Conservation (phyloP, 108 stramenopile species). For the Skeletonema costatum region DNA sequence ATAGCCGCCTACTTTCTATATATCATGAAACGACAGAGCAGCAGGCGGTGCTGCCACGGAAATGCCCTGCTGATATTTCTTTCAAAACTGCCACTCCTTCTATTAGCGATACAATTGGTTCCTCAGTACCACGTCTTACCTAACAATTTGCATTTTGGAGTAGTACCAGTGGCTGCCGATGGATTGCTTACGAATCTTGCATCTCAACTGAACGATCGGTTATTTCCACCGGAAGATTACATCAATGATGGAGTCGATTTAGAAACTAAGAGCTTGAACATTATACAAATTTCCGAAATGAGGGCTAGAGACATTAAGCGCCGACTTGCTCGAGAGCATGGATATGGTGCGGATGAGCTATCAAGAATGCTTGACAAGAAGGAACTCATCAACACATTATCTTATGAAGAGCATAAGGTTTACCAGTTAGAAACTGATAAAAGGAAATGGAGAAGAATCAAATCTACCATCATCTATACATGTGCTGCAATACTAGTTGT, state of each 20-base stretch:
- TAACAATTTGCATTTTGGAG: background rate
- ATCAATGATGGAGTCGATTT: slow-evolving; percentile 12
- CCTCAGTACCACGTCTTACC: background rate
- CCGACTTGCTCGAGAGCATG: slow-evolving; percentile 75
- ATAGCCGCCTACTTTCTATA: no score
- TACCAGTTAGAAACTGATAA: slow-evolving; percentile 53
- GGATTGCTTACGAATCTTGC: background rate
- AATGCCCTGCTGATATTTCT: background rate
- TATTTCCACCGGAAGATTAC: slow-evolving; percentile 42
- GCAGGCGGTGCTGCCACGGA: background rate
- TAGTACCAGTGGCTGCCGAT: background rate
- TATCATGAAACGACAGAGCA: background rate
- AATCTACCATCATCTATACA: slow-evolving; percentile 50
- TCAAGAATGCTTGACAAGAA: slow-evolving; percentile 87
- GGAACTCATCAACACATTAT: slow-evolving; percentile 79
- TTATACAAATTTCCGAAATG: slow-evolving; percentile 76
- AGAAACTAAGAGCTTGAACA: slow-evolving; percentile 53
- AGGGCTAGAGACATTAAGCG: slow-evolving; percentile 83
- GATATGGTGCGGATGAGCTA: slow-evolving; percentile 77
- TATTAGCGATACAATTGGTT: background rate
- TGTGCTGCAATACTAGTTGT: slow-evolving; percentile 57
- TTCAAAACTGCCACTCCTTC: background rate
- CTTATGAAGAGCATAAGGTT: slow-evolving; percentile 81
- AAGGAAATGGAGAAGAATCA: slow-evolving; percentile 55
- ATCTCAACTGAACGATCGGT: background rate